These are phyloP conservation scores for Leptoxyphium fumago DNA, from an alignment of 2,329 filamentous ascomycete species.

Conservation along the genomic window DNA sequence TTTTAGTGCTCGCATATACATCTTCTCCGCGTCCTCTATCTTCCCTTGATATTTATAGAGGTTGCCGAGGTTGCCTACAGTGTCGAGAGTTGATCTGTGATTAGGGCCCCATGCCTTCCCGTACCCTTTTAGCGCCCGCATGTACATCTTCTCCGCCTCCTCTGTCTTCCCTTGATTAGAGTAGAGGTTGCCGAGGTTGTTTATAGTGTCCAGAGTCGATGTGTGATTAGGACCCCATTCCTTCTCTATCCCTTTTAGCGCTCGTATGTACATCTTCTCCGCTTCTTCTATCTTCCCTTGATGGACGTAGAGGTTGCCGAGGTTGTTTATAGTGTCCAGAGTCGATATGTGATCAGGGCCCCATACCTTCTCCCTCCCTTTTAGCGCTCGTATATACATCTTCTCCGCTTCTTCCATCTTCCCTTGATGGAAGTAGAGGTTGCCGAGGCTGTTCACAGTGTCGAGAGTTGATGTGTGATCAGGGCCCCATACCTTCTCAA, in stretches of 20 bases:
- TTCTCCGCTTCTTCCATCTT: slow-evolving; percentile 5
- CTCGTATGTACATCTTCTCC: slow-evolving; percentile 6
- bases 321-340: slow-evolving; percentile 3
- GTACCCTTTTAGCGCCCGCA: slow-evolving; percentile 4
- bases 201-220: background rate
- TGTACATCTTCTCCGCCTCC: slow-evolving; percentile 7
- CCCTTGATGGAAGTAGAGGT: slow-evolving; percentile 4
- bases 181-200: slow-evolving; percentile 3
- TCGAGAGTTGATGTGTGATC: slow-evolving; percentile 5
- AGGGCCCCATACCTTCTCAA: slow-evolving; percentile 4
- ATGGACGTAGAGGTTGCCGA: slow-evolving; percentile 3
- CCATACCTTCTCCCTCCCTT: slow-evolving; percentile 3
- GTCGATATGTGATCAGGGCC: slow-evolving; percentile 4
- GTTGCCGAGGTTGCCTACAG: slow-evolving; percentile 3
- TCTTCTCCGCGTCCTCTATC: slow-evolving; percentile 1
- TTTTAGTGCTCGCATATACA: slow-evolving; percentile 1
- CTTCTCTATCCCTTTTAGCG: slow-evolving; percentile 4
- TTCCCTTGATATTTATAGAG: slow-evolving; percentile 5
- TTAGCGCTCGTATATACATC: slow-evolving; percentile 6
- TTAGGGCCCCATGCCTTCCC: slow-evolving; percentile 3
- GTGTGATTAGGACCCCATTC: background rate
- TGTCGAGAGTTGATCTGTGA: slow-evolving; percentile 4
- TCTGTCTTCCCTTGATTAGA: slow-evolving; percentile 3
- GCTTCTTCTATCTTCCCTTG: slow-evolving; percentile 6
- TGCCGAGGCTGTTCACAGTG: slow-evolving; percentile 1